phyloP scores from a whole-genome alignment of 2,329 filamentous ascomycete genomes.

The Colletotrichum sp. region DNA sequence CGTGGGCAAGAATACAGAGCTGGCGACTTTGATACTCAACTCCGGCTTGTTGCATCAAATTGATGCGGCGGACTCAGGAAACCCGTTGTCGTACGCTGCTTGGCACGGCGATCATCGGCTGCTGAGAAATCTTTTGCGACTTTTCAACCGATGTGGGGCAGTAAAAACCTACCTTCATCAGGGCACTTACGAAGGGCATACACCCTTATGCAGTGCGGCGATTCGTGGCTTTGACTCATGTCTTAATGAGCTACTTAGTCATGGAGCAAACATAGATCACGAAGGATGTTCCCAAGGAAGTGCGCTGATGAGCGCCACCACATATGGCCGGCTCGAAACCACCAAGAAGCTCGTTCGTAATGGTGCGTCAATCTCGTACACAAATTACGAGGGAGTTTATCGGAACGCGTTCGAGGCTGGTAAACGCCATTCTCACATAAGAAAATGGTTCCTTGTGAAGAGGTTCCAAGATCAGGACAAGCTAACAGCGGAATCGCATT shows the following conservation, averaged over 20 bases:
- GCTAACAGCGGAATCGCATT: background rate
- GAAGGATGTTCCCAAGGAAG: background rate
- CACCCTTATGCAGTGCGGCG: too few species aligned
- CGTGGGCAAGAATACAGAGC: fast-evolving
- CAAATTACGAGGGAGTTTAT: too few species aligned
- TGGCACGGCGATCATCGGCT: too few species aligned
- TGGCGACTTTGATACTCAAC: background rate
- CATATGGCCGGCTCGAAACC: background rate
- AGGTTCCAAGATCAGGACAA: background rate
- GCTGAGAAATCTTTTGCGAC: too few species aligned
- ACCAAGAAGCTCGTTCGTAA: background rate
- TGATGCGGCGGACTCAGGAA: background rate
- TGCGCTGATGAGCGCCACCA: background rate
- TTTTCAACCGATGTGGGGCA: too few species aligned
- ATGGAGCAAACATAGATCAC: too few species aligned
- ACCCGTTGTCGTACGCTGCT: background rate
- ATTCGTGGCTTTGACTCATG: too few species aligned
- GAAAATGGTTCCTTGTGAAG: background rate
- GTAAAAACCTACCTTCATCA: too few species aligned
- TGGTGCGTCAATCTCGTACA: background rate
- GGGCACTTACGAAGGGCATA: too few species aligned
- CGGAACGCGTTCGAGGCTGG: background rate
- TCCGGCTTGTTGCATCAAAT: background rate
- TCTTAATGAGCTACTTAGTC: too few species aligned
- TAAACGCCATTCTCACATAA: background rate